phyloP scores from a whole-genome alignment of 805 yeast species.

The Kazachstania taianensis region DNA sequence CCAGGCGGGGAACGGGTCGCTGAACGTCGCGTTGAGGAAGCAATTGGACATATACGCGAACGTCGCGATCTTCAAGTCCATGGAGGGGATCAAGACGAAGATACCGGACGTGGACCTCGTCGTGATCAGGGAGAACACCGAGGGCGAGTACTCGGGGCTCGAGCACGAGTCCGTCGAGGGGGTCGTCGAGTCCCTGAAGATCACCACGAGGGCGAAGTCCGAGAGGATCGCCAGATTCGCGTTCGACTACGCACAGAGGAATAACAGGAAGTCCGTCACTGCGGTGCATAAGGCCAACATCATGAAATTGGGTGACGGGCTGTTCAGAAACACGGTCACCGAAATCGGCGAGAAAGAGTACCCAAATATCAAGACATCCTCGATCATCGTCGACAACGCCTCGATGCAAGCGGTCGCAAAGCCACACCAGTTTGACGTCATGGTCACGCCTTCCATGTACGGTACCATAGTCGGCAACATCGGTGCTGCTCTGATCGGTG shows the following conservation, averaged over 20 bases:
- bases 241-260: constrained; percentile 86
- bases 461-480: constrained; percentile 96
- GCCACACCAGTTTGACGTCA: constrained; percentile 96
- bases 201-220: constrained; percentile 86
- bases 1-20: constrained; percentile 67
- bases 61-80: constrained; percentile 83
- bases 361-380: constrained; percentile 73
- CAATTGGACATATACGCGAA: constrained; percentile 94
- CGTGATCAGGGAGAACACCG: constrained; percentile 95
- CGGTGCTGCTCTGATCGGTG: constrained; percentile 92
- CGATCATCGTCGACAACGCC: constrained; percentile 96
- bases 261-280: constrained; percentile 85
- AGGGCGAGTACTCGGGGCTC: constrained; percentile 96
- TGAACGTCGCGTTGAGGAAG: constrained; percentile 94
- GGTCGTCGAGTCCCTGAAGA: constrained; percentile 92
- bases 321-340: constrained; percentile 88
- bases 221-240: constrained; percentile 98
- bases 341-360: constrained; percentile 77
- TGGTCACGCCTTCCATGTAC: constrained; percentile 96
- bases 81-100: constrained; percentile 89
- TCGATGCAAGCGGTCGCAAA: constrained; percentile 98
- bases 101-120: constrained; percentile 85
- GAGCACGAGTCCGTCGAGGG: constrained; percentile 97
- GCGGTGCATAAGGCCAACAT: constrained; percentile 99
- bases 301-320: constrained; percentile 97